Percentiles rank a stretch among this genome's conserved stretches.
These are phyloP conservation scores for Seiridium cupressi DNA, from an alignment of 2,329 filamentous ascomycete genomes.

Conservation along the genomic window DNA sequence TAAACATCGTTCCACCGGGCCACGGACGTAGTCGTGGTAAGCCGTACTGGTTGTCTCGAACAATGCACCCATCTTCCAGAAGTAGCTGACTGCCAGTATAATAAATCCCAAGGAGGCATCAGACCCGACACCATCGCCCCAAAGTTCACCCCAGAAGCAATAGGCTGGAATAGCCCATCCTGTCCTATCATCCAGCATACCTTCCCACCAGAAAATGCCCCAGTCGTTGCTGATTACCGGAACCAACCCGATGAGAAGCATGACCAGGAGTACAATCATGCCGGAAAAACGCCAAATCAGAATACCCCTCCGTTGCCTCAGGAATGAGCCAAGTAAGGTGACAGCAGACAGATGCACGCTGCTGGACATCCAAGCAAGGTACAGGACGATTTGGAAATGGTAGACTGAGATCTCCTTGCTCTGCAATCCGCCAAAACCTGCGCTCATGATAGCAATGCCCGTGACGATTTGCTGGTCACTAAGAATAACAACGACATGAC, in stretches of 20 bases:
- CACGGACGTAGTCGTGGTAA: neutral
- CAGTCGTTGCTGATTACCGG: conserved; percentile 3
- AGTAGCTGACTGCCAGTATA: neutral
- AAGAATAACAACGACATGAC: neutral
- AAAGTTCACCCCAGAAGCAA: conserved; percentile 6
- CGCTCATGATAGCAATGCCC: conserved; percentile 8
- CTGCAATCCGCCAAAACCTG: conserved; percentile 2
- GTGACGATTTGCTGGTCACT: conserved; percentile 9
- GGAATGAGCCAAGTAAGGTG: neutral
- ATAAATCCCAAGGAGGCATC: conserved; percentile 7
- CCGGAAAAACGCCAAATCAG: conserved; percentile 2
- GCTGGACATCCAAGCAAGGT: conserved; percentile 10
- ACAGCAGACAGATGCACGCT: conserved; percentile 8
- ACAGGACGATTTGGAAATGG: conserved; percentile 8
- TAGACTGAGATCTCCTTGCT: neutral
- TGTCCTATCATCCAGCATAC: neutral
- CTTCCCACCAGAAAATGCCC: conserved; percentile 7
- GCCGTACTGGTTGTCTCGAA: neutral
- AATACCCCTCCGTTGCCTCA: neutral
- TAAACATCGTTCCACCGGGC: neutral
- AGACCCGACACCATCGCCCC: neutral
- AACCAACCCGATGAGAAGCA: conserved; percentile 7
- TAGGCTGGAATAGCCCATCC: conserved; percentile 7
- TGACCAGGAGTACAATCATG: conserved; percentile 5
- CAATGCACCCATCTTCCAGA: conserved; percentile 7